A percentile compares a stretch with the other conserved stretches of the same genome.
phyloP scores from a whole-genome alignment of 106 monocot species.

The Dendrobium catenatum region DNA sequence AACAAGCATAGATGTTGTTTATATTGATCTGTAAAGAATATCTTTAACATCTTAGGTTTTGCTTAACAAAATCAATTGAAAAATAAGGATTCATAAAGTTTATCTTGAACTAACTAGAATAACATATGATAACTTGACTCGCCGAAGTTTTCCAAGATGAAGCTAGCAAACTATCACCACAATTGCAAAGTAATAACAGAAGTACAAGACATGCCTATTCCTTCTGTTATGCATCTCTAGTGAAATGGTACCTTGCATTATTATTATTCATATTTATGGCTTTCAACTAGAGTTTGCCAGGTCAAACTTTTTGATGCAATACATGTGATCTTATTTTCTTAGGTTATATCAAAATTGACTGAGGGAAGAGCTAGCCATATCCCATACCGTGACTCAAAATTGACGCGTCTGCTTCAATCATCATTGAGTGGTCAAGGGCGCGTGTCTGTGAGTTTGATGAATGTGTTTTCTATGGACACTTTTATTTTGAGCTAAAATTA shows the following conservation, averaged over 20 bases:
- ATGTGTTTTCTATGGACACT: neutral
- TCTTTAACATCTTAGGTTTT: too few species aligned
- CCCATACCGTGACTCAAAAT: constrained; percentile 85
- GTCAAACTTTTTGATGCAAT: neutral
- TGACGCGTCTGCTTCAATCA: constrained; percentile 87
- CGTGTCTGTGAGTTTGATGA: constrained; percentile 61
- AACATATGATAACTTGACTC: too few species aligned
- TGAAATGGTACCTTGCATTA: neutral
- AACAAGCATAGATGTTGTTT: too few species aligned
- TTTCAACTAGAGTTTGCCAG: neutral
- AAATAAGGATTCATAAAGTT: too few species aligned
- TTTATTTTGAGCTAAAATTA: constrained; percentile 4
- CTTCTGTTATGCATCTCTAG: too few species aligned
- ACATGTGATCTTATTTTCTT: constrained; percentile 6
- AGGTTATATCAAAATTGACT: constrained; percentile 90
- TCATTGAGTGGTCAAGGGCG: constrained; percentile 94
- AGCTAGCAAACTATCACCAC: too few species aligned
- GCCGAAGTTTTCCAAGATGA: too few species aligned
- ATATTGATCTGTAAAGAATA: too few species aligned
- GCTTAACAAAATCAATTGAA: too few species aligned
- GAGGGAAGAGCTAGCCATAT: constrained; percentile 80
- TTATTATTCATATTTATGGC: neutral
- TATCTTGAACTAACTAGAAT: too few species aligned
- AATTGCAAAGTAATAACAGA: neutral
- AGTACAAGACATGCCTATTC: too few species aligned